phyloP scores from a whole-genome alignment of 1,284 basidiomycete species.

The Fomitopsis schrenkii region DNA sequence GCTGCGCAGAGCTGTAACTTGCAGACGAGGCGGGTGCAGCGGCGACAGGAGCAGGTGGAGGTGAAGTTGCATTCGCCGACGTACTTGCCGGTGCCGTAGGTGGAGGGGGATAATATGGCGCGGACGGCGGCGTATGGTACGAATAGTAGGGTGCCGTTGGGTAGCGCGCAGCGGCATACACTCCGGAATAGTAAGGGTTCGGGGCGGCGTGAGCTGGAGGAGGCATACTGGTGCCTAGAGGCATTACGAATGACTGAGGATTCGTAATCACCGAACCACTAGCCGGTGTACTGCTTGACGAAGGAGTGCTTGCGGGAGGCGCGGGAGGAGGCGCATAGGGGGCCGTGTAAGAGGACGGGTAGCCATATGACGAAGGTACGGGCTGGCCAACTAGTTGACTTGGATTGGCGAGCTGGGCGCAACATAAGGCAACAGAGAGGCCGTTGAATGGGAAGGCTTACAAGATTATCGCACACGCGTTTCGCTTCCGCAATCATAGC shows the following conservation, averaged over 20 bases:
- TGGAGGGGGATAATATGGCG: slow-evolving; percentile 34
- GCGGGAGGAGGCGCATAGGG: slow-evolving; percentile 25
- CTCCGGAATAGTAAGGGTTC: slow-evolving; percentile 40
- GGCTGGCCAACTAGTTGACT: slow-evolving; percentile 57
- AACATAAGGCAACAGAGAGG: slow-evolving; percentile 10
- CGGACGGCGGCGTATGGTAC: slow-evolving; percentile 30
- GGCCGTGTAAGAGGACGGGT: slow-evolving; percentile 19
- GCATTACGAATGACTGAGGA: slow-evolving; percentile 65
- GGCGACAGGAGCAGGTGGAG: slow-evolving; percentile 16
- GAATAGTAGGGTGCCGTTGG: slow-evolving; percentile 59
- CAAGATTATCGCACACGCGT: slow-evolving; percentile 69
- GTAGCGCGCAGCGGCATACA: slow-evolving; percentile 39
- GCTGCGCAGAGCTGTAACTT: slow-evolving; percentile 25
- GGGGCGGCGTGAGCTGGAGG: slow-evolving; percentile 27
- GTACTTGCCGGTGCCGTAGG: slow-evolving; percentile 12
- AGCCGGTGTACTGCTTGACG: slow-evolving; percentile 15
- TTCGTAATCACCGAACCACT: slow-evolving; percentile 52
- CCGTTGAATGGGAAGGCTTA: slow-evolving; percentile 29
- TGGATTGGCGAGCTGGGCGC: slow-evolving; percentile 61
- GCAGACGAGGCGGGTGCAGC: slow-evolving; percentile 31
- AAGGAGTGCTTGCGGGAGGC: slow-evolving; percentile 17
- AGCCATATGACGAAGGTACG: slow-evolving; percentile 54
- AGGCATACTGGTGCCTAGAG: slow-evolving; percentile 41
- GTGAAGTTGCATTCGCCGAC: slow-evolving; percentile 17
- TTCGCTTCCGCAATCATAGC: slow-evolving; percentile 71